These are phyloP conservation scores for Hibiscus syriacus DNA, from an alignment of 345 rosid genomes.

Conservation along the genomic window DNA sequence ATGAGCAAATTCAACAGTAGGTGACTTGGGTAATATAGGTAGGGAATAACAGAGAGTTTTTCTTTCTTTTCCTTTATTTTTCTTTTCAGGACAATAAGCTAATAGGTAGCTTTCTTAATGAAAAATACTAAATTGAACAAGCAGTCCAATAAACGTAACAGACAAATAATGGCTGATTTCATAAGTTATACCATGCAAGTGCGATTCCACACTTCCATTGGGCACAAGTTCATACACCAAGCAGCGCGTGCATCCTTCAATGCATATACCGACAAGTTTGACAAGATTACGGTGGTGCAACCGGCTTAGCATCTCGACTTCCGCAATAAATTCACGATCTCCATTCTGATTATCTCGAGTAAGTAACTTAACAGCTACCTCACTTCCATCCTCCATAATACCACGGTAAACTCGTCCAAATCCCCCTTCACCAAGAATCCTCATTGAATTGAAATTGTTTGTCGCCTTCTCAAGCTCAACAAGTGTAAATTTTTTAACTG, in stretches of 20 bases:
- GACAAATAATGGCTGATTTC: neutral
- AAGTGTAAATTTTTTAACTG: conserved; percentile 67
- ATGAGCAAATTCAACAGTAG: neutral
- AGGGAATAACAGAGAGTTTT: neutral
- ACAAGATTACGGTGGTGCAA: conserved; percentile 99
- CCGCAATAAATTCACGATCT: conserved; percentile 91
- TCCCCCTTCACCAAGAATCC: conserved; percentile 96
- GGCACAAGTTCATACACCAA: conserved; percentile 86
- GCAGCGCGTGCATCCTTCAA: conserved; percentile 80
- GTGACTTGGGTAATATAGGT: neutral
- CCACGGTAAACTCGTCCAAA: conserved; percentile 94
- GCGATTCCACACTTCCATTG: conserved; percentile 98
- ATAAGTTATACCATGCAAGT: conserved; percentile 73
- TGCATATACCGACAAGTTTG: conserved; percentile 89
- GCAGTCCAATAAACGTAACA: neutral
- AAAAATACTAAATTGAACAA: neutral
- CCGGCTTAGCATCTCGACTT: conserved; percentile 98
- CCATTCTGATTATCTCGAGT: conserved; percentile 80
- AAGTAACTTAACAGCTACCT: conserved; percentile 89
- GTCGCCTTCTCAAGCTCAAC: conserved; percentile 86
- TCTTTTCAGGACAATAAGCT: neutral
- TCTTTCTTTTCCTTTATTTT: neutral
- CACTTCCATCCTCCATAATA: conserved; percentile 67
- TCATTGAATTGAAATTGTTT: conserved; percentile 72
- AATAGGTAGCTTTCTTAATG: neutral